These are phyloP conservation scores for Curvularia eragrostidis DNA, from an alignment of 2,329 filamentous ascomycete genomes.

Conservation along the genomic window DNA sequence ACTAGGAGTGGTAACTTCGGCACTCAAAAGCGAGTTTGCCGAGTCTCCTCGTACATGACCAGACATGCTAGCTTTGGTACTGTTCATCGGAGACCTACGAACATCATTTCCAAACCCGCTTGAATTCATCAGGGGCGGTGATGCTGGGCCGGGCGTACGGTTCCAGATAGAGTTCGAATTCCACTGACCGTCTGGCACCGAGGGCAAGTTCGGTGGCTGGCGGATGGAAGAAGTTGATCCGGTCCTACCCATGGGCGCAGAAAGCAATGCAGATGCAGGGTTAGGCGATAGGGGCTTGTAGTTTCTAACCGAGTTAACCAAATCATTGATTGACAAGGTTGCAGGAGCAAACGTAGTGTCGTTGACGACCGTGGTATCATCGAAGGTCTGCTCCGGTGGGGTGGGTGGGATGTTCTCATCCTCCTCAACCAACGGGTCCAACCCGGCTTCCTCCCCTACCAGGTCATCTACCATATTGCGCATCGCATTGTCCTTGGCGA, in stretches of 20 bases:
- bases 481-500: slow-evolving; percentile 58
- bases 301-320: slow-evolving; percentile 48
- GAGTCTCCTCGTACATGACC: slow-evolving; percentile 55
- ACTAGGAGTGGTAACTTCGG: slow-evolving; percentile 28
- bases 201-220: slow-evolving; percentile 45
- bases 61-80: slow-evolving; percentile 40
- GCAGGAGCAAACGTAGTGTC: slow-evolving; percentile 40
- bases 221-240: slow-evolving; percentile 46
- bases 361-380: slow-evolving; percentile 47
- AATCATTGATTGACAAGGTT: slow-evolving; percentile 45
- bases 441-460: slow-evolving; percentile 53
- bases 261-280: slow-evolving; percentile 32
- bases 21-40: slow-evolving; percentile 50
- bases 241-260: slow-evolving; percentile 44
- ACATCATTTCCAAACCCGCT: slow-evolving; percentile 25
- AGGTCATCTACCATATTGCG: slow-evolving; percentile 66
- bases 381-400: slow-evolving; percentile 55
- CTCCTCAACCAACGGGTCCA: slow-evolving; percentile 52
- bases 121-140: slow-evolving; percentile 34
- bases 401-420: slow-evolving; percentile 55
- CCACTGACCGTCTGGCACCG: slow-evolving; percentile 46
- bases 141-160: slow-evolving; percentile 41
- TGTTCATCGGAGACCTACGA: slow-evolving; percentile 43
- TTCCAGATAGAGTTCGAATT: slow-evolving; percentile 50
- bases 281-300: slow-evolving; percentile 43